Conservation (phyloP, 2,329 filamentous ascomycete genomes). For the Exophiala alcalophila region DNA sequence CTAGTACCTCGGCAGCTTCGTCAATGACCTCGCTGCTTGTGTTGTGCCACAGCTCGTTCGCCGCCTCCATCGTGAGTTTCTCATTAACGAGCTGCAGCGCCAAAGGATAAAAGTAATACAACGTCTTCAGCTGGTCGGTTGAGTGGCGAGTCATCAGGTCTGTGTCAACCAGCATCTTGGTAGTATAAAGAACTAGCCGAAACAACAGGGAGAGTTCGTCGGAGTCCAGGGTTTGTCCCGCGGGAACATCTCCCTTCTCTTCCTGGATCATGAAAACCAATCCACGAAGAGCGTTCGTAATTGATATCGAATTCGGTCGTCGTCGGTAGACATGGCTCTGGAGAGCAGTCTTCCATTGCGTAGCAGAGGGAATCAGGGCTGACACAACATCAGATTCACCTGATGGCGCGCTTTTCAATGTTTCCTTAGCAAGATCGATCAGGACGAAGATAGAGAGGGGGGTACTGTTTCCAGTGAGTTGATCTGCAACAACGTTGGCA, state of each 20-base stretch:
- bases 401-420: slow-evolving; percentile 38
- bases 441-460: slow-evolving; percentile 35
- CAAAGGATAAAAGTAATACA: slow-evolving; percentile 54
- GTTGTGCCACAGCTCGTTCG: slow-evolving; percentile 53
- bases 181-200: slow-evolving; percentile 70
- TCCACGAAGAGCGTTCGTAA: slow-evolving; percentile 71
- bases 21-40: slow-evolving; percentile 50
- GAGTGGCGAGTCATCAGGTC: slow-evolving; percentile 36
- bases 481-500: slow-evolving; percentile 25
- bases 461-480: slow-evolving; percentile 24
- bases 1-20: slow-evolving; percentile 53
- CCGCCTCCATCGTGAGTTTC: slow-evolving; percentile 55
- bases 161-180: slow-evolving; percentile 53
- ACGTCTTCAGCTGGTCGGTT: slow-evolving; percentile 35
- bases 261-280: slow-evolving; percentile 61
- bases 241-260: slow-evolving; percentile 31
- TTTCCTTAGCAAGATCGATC: slow-evolving; percentile 52
- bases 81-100: slow-evolving; percentile 58
- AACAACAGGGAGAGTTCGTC: slow-evolving; percentile 70
- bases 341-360: slow-evolving; percentile 66
- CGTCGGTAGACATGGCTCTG: slow-evolving; percentile 44
- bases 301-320: slow-evolving; percentile 64
- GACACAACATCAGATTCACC: not conserved
- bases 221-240: slow-evolving; percentile 52
- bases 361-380: slow-evolving; percentile 55